Base-by-base conservation (phyloP, 2,329 filamentous ascomycete species). In the Parastagonospora avenae region DNA sequence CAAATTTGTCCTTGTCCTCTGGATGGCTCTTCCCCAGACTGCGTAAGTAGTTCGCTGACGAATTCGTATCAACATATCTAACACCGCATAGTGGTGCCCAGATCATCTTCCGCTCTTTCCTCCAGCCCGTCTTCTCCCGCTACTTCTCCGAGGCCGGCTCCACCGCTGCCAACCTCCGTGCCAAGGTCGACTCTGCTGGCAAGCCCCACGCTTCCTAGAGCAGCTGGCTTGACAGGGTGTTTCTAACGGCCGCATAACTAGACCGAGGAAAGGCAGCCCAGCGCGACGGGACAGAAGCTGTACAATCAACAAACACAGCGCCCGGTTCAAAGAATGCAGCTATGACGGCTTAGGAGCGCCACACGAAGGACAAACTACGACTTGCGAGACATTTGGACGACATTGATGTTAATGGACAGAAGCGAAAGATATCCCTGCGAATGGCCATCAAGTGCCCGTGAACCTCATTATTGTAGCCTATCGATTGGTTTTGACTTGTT, bases 1-100 rank as follows among this genome's bases (percentile, higher is more conserved):
- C 89, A 99, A 99, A 85, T 97, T 99, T 74, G 82, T 95, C 73
- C 89, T 97, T 76, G 84, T 97, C 69, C 87, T 99, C 76, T 99
- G 94, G 94, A 92, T 99, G 80, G 87, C 93, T 67, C 91, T 99
- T 71, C 94, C 94, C 76, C 85, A 90, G 77, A 97, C 95, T 82
- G 82, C 83, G 93, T 97, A 88, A 74, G 88, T 80, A 37, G 36
- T n/a, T 24, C 45, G 38, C 14, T 24, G 24, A 16, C 29, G 24
- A 30, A 3, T 15, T 12, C 4, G 14, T 12, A 46, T 29, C 24
- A 40, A 2, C 4, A 5, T 24, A 33, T 16, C 58, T 61, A 41
- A 67, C 51, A 52, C 8, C 14, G 11, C 60, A 42, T 59, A 97
- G 94, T 74, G 94, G 94, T 74, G 93, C 94, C 70, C 92, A 97